Conservation (phyloP, 1,284 basidiomycete species). For the Tausonia pullulans region DNA sequence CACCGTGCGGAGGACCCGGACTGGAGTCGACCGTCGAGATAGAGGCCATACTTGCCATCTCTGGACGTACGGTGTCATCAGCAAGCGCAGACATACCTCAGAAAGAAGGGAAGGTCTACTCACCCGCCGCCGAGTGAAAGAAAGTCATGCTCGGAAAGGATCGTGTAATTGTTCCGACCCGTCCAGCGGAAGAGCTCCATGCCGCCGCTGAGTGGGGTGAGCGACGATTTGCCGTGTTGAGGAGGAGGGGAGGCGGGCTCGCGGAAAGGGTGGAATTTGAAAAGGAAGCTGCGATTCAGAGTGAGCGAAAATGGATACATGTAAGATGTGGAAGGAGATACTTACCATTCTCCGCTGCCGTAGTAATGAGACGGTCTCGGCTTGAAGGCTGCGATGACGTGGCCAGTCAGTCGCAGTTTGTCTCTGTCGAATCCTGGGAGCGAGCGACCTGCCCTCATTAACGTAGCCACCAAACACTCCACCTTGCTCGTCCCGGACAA, state of each 20-base stretch:
- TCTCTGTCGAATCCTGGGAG: conserved; percentile 38
- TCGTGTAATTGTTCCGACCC: conserved; percentile 80
- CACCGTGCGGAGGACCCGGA: conserved; percentile 74
- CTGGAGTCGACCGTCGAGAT: conserved; percentile 70
- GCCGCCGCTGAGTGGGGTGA: conserved; percentile 31
- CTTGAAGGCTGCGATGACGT: conserved; percentile 2
- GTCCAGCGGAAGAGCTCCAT: conserved; percentile 73
- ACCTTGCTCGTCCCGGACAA: conserved; percentile 51
- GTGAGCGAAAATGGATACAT: conserved; percentile 12
- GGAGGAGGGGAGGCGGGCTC: conserved; percentile 14
- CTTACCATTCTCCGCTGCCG: conserved; percentile 74
- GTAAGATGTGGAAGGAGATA: conserved; percentile 21
- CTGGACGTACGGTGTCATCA: conserved; percentile 33
- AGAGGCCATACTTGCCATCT: conserved; percentile 77
- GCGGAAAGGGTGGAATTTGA: conserved; percentile 38
- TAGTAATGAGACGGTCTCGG: conserved; percentile 44
- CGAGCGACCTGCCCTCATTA: conserved; percentile 50
- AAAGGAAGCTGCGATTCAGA: conserved; percentile 53
- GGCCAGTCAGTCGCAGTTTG: neutral
- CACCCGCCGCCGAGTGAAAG: conserved; percentile 86
- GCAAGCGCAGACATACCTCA: neutral
- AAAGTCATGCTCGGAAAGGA: conserved; percentile 65
- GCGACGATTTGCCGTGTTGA: neutral
- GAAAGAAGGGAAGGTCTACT: conserved; percentile 29
- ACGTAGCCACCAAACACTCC: conserved; percentile 68